Conservation (phyloP, 2,329 filamentous ascomycete genomes). For the Talaromyces funiculosus region DNA sequence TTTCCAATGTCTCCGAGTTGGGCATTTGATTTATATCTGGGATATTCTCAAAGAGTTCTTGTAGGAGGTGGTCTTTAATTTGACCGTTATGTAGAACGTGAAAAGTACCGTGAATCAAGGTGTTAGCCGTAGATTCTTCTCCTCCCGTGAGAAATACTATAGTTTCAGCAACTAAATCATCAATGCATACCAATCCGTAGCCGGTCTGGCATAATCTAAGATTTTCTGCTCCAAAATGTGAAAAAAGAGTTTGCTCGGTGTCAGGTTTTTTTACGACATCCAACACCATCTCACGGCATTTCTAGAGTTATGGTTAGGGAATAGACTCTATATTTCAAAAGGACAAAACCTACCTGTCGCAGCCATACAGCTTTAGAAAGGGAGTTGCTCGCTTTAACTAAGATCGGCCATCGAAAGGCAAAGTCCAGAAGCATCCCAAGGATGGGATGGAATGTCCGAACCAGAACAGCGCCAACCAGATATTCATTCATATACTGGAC, state of each 20-base stretch:
- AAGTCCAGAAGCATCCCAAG: background rate
- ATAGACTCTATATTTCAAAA: background rate
- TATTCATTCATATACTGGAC: background rate
- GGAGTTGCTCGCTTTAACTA: background rate
- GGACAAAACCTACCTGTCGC: background rate
- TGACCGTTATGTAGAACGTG: background rate
- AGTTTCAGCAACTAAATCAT: background rate
- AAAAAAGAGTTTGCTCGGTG: background rate
- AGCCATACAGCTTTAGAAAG: background rate
- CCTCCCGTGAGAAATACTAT: background rate
- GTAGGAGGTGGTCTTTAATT: background rate
- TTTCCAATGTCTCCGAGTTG: conserved; percentile 21
- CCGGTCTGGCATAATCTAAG: background rate
- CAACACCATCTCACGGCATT: background rate
- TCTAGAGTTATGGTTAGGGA: background rate
- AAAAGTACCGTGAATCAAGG: background rate
- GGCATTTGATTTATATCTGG: conserved; percentile 15
- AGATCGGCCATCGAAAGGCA: background rate
- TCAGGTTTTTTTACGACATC: background rate
- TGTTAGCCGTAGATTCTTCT: background rate
- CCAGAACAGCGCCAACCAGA: background rate
- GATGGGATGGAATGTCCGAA: background rate
- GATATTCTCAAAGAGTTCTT: background rate
- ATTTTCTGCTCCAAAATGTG: background rate
- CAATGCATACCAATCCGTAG: background rate